A percentile compares a stretch with the other conserved stretches of the same genome.
Conservation (phyloP, 495 filamentous ascomycete species). For the Chlorociboria aeruginascens region DNA sequence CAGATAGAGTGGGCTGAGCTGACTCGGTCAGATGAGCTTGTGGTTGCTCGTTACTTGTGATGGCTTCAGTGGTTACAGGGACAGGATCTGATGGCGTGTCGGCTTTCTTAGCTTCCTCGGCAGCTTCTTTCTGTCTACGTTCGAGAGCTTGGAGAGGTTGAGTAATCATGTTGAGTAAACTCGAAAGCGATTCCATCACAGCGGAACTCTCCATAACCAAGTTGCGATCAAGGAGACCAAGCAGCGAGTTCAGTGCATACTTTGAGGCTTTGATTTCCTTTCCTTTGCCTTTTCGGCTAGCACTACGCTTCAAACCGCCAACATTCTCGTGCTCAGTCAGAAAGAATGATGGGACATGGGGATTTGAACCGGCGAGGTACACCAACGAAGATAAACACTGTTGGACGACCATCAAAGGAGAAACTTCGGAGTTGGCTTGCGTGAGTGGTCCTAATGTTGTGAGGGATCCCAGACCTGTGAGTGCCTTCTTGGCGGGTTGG, state of each 20-base stretch:
- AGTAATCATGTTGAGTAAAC: slow-evolving; percentile 76
- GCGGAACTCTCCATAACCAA: slow-evolving; percentile 89
- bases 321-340: slow-evolving; percentile 83
- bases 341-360: slow-evolving; percentile 83
- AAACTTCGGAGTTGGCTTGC: slow-evolving; percentile 56
- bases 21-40: slow-evolving; percentile 12
- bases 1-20: slow-evolving; percentile 4
- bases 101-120: slow-evolving; percentile 35
- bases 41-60: slow-evolving; percentile 9
- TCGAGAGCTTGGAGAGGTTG: slow-evolving; percentile 72
- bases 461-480: slow-evolving; percentile 17
- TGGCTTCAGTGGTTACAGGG: slow-evolving; percentile 18
- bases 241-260: slow-evolving; percentile 82
- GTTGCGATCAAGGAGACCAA: slow-evolving; percentile 77
- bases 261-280: slow-evolving; percentile 71
- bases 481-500: slow-evolving; percentile 56
- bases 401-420: slow-evolving; percentile 88
- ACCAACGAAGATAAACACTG: slow-evolving; percentile 79
- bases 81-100: slow-evolving; percentile 41
- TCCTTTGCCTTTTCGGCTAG: slow-evolving; percentile 74
- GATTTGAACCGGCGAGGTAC: slow-evolving; percentile 70
- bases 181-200: slow-evolving; percentile 89
- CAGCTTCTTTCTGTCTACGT: slow-evolving; percentile 64
- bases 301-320: slow-evolving; percentile 58
- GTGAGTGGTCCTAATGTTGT: slow-evolving; percentile 26